phyloP scores from a whole-genome alignment of 805 yeast genomes.

The Candida bentonensis region DNA sequence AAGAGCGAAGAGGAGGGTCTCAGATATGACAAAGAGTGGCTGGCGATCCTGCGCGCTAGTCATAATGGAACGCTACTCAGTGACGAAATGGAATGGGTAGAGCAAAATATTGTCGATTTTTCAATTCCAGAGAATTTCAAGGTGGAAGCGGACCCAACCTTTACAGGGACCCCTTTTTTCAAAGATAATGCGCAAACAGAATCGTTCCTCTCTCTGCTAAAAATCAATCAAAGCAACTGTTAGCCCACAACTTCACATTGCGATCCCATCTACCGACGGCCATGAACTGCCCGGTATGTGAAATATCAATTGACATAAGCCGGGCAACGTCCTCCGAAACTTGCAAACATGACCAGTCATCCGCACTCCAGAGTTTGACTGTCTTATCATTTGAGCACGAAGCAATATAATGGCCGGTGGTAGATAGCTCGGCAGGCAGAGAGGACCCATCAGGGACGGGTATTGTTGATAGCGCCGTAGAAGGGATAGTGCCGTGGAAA shows the following conservation, averaged over 20 bases:
- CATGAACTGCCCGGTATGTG: conserved; percentile 28
- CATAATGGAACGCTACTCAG: not conserved
- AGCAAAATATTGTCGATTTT: not conserved
- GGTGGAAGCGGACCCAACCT: not conserved
- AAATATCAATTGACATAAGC: conserved; percentile 55
- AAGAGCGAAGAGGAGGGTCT: not conserved
- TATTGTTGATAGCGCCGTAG: conserved; percentile 18
- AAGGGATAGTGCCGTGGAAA: conserved; percentile 16
- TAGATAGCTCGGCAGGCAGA: conserved; percentile 12
- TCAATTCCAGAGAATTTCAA: not conserved
- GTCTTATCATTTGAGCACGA: conserved; percentile 62
- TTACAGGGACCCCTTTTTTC: not conserved
- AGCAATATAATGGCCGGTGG: conserved; percentile 34
- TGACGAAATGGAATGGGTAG: not conserved
- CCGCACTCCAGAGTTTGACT: conserved; percentile 50
- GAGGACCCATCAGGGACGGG: conserved; percentile 9
- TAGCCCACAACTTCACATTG: conserved; percentile 52
- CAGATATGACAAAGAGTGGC: not conserved
- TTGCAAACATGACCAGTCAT: conserved; percentile 49
- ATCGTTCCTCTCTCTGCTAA: not conserved
- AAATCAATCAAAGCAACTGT: not conserved
- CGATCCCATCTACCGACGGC: conserved; percentile 78
- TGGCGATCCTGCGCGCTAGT: not conserved
- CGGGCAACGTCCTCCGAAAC: conserved; percentile 49
- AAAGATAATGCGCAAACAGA: not conserved